Percentiles rank a stretch among this genome's conserved stretches.
Conservation (phyloP, 2,329 filamentous ascomycete genomes). For the Rutstroemia sp. region DNA sequence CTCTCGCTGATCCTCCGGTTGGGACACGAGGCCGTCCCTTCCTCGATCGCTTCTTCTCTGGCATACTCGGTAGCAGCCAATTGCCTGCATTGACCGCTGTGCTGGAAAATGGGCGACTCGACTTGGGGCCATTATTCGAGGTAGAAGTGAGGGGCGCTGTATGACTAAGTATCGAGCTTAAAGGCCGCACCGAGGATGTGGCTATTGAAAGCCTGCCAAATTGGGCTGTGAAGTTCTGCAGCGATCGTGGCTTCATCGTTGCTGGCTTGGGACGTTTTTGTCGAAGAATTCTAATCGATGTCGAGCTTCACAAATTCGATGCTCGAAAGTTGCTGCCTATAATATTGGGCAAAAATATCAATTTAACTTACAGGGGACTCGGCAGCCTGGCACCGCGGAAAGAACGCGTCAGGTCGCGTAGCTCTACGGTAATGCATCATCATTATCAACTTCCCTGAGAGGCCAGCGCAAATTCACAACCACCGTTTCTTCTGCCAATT, state of each 20-base stretch:
- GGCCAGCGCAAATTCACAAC: not conserved
- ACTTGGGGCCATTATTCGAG: constrained; percentile 33
- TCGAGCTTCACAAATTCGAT: not conserved
- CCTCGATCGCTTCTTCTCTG: constrained; percentile 77
- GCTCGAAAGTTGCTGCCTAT: not conserved
- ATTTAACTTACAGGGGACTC: not conserved
- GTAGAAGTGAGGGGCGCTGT: constrained; percentile 20
- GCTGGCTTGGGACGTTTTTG: constrained; percentile 9
- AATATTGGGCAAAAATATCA: not conserved
- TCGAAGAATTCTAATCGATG: not conserved
- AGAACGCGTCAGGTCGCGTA: constrained; percentile 8
- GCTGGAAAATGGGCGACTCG: constrained; percentile 62
- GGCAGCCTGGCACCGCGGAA: constrained; percentile 5
- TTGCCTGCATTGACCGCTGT: constrained; percentile 52
- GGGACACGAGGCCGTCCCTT: constrained; percentile 84
- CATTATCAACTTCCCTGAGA: constrained; percentile 1
- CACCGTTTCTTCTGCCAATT: constrained; percentile 1
- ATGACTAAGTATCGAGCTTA: constrained; percentile 12
- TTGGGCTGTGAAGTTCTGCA: constrained; percentile 25
- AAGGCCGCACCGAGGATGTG: constrained; percentile 29
- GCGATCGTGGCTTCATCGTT: constrained; percentile 24
- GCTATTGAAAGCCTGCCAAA: constrained; percentile 25
- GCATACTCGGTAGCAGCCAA: constrained; percentile 77
- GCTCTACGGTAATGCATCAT: not conserved
- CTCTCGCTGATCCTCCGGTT: constrained; percentile 84